phyloP scores from a whole-genome alignment of 2,329 filamentous ascomycete genomes.

The Trichoderma guizhouense region DNA sequence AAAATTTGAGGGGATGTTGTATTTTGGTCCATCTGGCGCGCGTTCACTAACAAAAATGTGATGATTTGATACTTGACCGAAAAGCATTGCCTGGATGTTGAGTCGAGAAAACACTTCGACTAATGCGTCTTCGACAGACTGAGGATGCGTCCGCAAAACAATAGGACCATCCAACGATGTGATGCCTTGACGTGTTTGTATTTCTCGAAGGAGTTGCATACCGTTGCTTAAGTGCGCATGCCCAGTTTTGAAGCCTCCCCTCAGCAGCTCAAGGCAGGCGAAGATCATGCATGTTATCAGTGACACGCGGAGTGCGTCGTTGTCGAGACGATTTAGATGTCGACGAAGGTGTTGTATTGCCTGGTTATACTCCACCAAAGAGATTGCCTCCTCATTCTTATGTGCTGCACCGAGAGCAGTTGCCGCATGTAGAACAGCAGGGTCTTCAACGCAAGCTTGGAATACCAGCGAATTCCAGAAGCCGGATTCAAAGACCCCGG shows the following conservation, averaged over 20 bases:
- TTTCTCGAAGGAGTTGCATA: constrained; percentile 28
- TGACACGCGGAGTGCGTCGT: constrained; percentile 32
- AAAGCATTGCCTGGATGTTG: constrained; percentile 28
- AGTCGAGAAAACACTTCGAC: constrained; percentile 29
- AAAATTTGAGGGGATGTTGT: constrained; percentile 8
- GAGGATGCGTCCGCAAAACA: constrained; percentile 9
- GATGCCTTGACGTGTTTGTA: constrained; percentile 6
- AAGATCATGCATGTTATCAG: constrained; percentile 43
- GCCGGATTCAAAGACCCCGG: constrained; percentile 32
- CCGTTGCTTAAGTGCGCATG: constrained; percentile 32
- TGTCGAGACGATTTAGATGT: constrained; percentile 26
- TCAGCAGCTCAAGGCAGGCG: constrained; percentile 38
- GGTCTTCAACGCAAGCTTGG: constrained; percentile 37
- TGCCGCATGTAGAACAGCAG: constrained; percentile 40
- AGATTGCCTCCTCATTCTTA: constrained; percentile 22
- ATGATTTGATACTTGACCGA: constrained; percentile 27
- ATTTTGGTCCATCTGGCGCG: constrained; percentile 17
- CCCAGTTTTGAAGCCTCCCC: constrained; percentile 29
- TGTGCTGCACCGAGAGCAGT: constrained; percentile 39
- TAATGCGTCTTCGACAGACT: constrained; percentile 20
- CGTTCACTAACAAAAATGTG: constrained; percentile 4
- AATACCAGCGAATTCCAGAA: constrained; percentile 41
- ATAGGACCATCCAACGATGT: neutral
- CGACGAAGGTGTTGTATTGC: constrained; percentile 36
- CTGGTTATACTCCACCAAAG: constrained; percentile 38